phyloP scores from a whole-genome alignment of 768 basidiomycete genomes.

The Xerocomellus dryophilus region DNA sequence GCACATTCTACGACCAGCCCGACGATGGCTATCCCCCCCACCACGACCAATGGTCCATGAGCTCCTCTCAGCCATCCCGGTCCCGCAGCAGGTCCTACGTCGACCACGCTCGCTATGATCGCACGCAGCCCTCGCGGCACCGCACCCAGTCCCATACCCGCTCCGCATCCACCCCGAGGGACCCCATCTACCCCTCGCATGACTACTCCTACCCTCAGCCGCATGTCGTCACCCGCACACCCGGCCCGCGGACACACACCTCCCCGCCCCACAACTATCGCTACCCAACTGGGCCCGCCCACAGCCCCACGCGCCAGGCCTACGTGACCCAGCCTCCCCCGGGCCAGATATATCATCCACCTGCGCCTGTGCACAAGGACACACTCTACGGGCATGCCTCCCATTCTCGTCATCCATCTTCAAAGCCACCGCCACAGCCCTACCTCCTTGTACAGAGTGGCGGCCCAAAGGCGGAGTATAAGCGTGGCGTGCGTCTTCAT shows the following conservation, averaged over 20 bases:
- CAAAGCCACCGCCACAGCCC: constrained; percentile 25
- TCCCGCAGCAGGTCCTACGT: constrained; percentile 23
- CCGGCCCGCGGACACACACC: constrained; percentile 17
- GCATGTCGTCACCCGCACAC: constrained; percentile 9
- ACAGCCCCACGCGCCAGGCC: constrained; percentile 14
- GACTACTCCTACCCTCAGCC: constrained; percentile 20
- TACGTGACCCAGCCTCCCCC: constrained; percentile 29
- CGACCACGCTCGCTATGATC: constrained; percentile 23
- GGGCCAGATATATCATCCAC: constrained; percentile 26
- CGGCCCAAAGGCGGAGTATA: constrained; percentile 32
- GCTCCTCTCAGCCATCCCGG: constrained; percentile 25
- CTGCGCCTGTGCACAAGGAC: constrained; percentile 16
- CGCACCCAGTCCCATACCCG: constrained; percentile 29
- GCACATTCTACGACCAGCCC: constrained; percentile 26
- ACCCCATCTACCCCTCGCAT: constrained; percentile 16
- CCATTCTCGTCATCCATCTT: constrained; percentile 21
- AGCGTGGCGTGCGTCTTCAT: constrained; percentile 28
- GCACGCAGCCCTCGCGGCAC: constrained; percentile 12
- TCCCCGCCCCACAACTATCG: constrained; percentile 18
- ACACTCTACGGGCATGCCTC: constrained; percentile 18
- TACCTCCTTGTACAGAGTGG: constrained; percentile 26
- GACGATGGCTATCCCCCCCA: background rate
- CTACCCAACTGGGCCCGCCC: constrained; percentile 11
- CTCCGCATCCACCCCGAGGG: constrained; percentile 15
- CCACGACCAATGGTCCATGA: constrained; percentile 20